Evolutionary conservation across 345 rosid genomes (phyloP).

Genomic region (Balakata baccata): DNA sequence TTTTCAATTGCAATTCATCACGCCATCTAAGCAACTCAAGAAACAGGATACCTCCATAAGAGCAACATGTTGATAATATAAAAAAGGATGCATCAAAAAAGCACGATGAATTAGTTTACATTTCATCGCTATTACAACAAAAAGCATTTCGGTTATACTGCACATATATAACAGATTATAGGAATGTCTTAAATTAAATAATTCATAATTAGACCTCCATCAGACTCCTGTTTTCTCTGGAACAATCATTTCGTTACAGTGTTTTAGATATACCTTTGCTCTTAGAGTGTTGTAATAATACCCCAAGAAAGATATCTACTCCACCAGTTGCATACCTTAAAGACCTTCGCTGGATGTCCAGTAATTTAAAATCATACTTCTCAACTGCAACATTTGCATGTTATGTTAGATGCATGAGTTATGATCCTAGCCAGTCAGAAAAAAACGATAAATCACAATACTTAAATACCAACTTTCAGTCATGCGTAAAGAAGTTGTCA

Average conservation of each 20-base stretch:
- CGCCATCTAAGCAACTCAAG: background rate
- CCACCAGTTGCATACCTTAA: background rate
- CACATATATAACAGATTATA: background rate
- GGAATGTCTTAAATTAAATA: background rate
- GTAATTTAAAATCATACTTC: slow-evolving; percentile 30
- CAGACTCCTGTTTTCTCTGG: background rate
- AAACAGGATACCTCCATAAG: background rate
- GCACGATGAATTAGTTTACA: background rate
- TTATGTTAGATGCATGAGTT: background rate
- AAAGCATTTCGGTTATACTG: background rate
- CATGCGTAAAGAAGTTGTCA: background rate
- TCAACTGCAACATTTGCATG: slow-evolving; percentile 38
- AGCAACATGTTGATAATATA: background rate
- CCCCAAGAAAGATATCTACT: background rate
- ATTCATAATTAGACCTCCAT: background rate
- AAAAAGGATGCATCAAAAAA: background rate
- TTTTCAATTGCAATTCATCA: background rate
- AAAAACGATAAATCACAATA: background rate
- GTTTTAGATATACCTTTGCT: background rate
- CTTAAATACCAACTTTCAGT: background rate
- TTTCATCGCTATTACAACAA: background rate
- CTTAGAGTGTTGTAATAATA: background rate
- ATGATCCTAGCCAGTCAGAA: background rate
- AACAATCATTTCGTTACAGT: background rate
- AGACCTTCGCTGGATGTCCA: slow-evolving; percentile 16